Conservation (phyloP, 768 basidiomycete species). For the Neoboletus subvelutipes region DNA sequence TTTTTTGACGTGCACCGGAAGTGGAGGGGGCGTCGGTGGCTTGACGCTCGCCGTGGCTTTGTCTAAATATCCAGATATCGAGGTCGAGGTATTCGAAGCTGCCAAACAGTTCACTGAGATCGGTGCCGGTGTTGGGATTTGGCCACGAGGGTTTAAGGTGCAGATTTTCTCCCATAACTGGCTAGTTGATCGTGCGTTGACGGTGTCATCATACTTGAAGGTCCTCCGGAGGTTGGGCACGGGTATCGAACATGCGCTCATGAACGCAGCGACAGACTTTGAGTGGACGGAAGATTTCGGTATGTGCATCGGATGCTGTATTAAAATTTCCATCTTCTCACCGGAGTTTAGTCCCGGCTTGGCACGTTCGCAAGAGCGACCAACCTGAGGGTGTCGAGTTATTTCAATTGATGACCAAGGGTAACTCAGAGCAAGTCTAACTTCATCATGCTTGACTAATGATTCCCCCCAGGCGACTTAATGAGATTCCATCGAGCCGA, state of each 20-base stretch:
- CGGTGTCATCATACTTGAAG: constrained; percentile 4
- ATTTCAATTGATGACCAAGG: constrained; percentile 54
- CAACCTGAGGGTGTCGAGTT: constrained; percentile 53
- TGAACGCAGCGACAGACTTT: constrained; percentile 21
- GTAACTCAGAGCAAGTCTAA: constrained; percentile 31
- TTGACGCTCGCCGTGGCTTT: constrained; percentile 39
- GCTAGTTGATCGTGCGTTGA: background rate
- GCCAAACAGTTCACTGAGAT: constrained; percentile 50
- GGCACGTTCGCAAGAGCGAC: constrained; percentile 63
- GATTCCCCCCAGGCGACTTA: constrained; percentile 41
- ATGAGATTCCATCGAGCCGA: constrained; percentile 64
- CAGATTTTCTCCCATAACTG: background rate
- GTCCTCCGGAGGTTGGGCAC: constrained; percentile 24
- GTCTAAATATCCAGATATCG: constrained; percentile 47
- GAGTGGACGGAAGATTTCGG: constrained; percentile 22
- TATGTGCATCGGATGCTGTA: constrained; percentile 4
- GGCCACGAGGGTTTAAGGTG: constrained; percentile 37
- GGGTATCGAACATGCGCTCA: constrained; percentile 17
- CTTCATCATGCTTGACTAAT: background rate
- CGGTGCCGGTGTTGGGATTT: constrained; percentile 60
- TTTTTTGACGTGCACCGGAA: constrained; percentile 7
- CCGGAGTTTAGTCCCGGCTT: constrained; percentile 43
- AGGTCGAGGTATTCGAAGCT: constrained; percentile 57
- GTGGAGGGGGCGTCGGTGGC: constrained; percentile 44
- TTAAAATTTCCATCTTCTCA: background rate